Evolutionary conservation across 2,329 filamentous ascomycete genomes (phyloP), one percentile per base, ranked within the genome.

Genomic region (Colletotrichum abscissum): DNA sequence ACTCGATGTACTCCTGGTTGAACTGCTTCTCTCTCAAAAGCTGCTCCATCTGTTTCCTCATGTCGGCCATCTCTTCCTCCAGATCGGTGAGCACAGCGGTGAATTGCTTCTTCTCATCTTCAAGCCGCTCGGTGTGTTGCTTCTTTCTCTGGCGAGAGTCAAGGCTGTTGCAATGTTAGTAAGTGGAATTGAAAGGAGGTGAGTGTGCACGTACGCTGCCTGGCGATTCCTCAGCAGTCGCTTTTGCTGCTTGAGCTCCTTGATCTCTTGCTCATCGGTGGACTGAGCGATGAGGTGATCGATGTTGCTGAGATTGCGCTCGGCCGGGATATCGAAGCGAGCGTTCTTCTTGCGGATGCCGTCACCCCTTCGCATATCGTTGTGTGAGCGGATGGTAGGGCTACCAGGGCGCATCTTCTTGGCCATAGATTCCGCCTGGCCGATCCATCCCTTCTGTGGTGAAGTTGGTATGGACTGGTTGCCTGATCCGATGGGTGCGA

Each of bases 261-360:
- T 98, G 86, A 98, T 94, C 86, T 97, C 93, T 76, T 97, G 92
- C 80, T 98, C 96, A 82, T 97, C 93, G 69, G 91, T 95, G 46
- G 95, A 96, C 84, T 94, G 92, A 66, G 92, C 89, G 83, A 99
- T 98, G 80, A 98, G 89, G 74, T 94, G 90, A 83, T 99, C 97
- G 84, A 99, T 98, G 85, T 97, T 98, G 87, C 90, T 92, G 78
- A 99, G 90, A 80, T 95, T 98, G 75, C 95, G 91, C 85, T 98
- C 97, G 57, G 94, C 92, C 11, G 97, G 97, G 77, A 99, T 99
- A 80, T 98, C 96, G 84, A 98, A 98, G 77, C 96, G 93, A 76
- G 95, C 95, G 80, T 98, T 99, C 93, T 98, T 98, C 92, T 99
- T 99, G 79, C 97, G 91, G 83, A 98, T 97, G 74, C 97, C 95